Conservation (phyloP, 2,329 filamentous ascomycete genomes). For the Alternaria solani region DNA sequence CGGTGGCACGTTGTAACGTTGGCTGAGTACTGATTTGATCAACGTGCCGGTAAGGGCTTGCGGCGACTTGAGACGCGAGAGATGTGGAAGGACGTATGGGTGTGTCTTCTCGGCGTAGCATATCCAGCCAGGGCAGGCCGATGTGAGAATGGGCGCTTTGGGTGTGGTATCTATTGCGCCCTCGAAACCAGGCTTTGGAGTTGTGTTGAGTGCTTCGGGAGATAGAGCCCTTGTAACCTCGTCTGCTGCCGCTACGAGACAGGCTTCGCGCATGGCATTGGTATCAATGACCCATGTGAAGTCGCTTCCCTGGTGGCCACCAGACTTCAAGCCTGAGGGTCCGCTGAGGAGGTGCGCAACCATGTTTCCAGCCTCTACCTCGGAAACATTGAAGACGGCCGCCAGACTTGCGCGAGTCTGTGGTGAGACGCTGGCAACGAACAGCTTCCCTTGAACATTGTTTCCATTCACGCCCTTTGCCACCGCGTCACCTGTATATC, state of each 20-base stretch:
- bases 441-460: slow-evolving; percentile 70
- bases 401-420: slow-evolving; percentile 90
- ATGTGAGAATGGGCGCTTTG: slow-evolving; percentile 76
- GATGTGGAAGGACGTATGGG: slow-evolving; percentile 87
- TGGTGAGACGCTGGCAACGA: slow-evolving; percentile 91
- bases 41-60: slow-evolving; percentile 91
- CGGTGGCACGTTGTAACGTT: slow-evolving; percentile 73
- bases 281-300: slow-evolving; percentile 94
- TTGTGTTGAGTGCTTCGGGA: slow-evolving; percentile 31
- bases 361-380: slow-evolving; percentile 79
- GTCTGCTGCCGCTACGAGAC: slow-evolving; percentile 69
- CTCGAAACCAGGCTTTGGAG: slow-evolving; percentile 38
- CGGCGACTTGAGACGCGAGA: slow-evolving; percentile 91
- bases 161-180: slow-evolving; percentile 55
- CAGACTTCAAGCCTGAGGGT: slow-evolving; percentile 70
- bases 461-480: slow-evolving; percentile 28
- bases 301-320: slow-evolving; percentile 75
- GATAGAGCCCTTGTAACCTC: slow-evolving; percentile 54
- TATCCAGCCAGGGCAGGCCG: slow-evolving; percentile 96
- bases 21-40: slow-evolving; percentile 84
- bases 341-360: slow-evolving; percentile 81
- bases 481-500: slow-evolving; percentile 11
- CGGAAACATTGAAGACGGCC: slow-evolving; percentile 78
- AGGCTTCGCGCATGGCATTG: slow-evolving; percentile 80
- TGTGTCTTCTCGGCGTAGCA: slow-evolving; percentile 99